Base-by-base conservation (phyloP, 1,284 basidiomycete species). In the Porodaedalea pini region DNA sequence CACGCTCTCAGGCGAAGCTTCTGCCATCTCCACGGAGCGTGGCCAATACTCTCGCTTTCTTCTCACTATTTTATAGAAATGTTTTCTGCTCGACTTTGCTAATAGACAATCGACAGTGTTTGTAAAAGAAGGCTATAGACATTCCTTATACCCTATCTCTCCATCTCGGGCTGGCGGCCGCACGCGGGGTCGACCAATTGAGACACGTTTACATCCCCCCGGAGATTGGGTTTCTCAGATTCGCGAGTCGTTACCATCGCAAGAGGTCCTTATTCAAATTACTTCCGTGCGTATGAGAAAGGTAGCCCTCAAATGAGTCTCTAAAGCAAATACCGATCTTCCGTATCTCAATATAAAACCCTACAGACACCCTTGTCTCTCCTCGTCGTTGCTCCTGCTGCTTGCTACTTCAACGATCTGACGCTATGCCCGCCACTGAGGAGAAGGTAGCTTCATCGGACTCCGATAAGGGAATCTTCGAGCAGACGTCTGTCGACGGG, bases 391-490 rank as follows among this genome's bases (percentile, higher is more conserved):
- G 13, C 13, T 34, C 32, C 13, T 34, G 32, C 32, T 34, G 32
- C 41, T 44, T 23, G 41, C 23, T 44, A 17, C 17, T 34, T 34
- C 32, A 34, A 6, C 7, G 32, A 6, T 34, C 32, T 34, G 25
- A 27, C 43, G 44, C 52, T 27, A 54, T 54, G 52, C 25, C 52
- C 21, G 13, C 52, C 10, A 34, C 27, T 11, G 27, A 37, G 27
- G 45, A 34, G 31, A 55, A 47, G 25, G 29, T 37, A 5, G 10
- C 44, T 23, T 27, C 21, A 7, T 7, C 32, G 31, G 54, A 48
- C 31, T 32, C 36, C 6, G 57, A 54, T n/a, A 58, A 58, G 34
- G 57, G 17, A 2, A 34, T 25, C 27, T 23, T 37, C 15, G 57
- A 58, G 15, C 44, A 48, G 3, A 40, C 21, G n/a, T 57, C 55